A percentile compares a stretch with the other conserved stretches of the same genome.
phyloP scores from a whole-genome alignment of 768 basidiomycete genomes.

The Crucibulum laeve region DNA sequence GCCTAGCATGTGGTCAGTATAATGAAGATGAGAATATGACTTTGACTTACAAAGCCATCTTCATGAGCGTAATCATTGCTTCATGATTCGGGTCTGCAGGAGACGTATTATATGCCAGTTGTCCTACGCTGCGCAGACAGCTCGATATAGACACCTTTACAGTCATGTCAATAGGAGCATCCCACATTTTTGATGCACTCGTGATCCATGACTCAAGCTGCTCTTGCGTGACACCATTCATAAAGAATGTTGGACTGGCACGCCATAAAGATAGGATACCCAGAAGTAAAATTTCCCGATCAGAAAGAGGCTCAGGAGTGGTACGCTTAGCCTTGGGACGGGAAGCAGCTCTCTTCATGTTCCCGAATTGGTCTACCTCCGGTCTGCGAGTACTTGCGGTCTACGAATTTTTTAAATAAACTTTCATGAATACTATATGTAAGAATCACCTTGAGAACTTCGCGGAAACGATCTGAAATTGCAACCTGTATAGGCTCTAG shows the following conservation, averaged over 20 bases:
- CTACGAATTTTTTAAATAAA: constrained; percentile 22
- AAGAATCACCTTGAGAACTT: constrained; percentile 49
- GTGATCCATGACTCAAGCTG: constrained; percentile 45
- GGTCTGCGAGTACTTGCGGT: constrained; percentile 46
- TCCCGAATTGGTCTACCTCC: constrained; percentile 58
- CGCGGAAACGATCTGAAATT: constrained; percentile 44
- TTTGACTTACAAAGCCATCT: constrained; percentile 38
- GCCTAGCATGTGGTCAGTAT: constrained; percentile 22
- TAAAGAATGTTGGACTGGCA: constrained; percentile 47
- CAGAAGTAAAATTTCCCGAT: constrained; percentile 67
- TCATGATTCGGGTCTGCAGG: constrained; percentile 30
- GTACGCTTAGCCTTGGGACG: constrained; percentile 62
- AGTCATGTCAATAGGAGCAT: constrained; percentile 55
- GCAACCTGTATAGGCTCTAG: constrained; percentile 42
- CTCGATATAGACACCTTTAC: constrained; percentile 60
- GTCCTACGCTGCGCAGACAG: constrained; percentile 41
- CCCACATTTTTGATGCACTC: constrained; percentile 51
- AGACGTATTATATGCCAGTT: constrained; percentile 38
- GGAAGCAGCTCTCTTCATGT: constrained; percentile 43
- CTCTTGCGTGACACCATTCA: constrained; percentile 34
- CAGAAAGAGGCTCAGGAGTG: constrained; percentile 51
- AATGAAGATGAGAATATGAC: neutral
- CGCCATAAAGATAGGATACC: constrained; percentile 72
- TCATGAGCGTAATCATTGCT: constrained; percentile 39
- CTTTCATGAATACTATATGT: neutral